Conservation (phyloP, 192 early-diverging fungal species). For the Chytriomyces sp. region DNA sequence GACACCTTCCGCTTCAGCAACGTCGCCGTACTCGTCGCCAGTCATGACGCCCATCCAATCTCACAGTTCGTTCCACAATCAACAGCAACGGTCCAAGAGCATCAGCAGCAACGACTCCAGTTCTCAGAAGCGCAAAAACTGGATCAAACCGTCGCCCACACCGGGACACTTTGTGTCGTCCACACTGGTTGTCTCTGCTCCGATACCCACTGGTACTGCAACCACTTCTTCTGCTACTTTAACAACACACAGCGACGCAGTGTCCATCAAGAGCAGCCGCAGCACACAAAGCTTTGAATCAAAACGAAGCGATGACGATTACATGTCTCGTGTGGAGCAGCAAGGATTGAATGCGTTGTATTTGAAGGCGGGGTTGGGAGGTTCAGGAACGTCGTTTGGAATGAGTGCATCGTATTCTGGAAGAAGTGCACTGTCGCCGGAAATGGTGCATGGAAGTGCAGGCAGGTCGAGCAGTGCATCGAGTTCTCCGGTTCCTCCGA, state of each 20-base stretch:
- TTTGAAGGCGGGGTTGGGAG: background rate
- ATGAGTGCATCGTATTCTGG: background rate
- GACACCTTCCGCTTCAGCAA: background rate
- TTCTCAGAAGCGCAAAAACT: background rate
- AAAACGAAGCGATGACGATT: background rate
- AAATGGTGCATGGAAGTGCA: background rate
- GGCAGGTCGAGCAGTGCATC: background rate
- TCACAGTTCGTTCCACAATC: background rate
- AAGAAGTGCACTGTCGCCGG: background rate
- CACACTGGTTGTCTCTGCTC: background rate
- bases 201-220: background rate
- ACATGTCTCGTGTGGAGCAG: background rate
- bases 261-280: background rate
- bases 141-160: background rate
- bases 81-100: background rate
- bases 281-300: constrained; percentile 1
- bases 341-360: background rate
- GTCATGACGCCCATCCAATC: background rate
- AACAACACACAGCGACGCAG: background rate
- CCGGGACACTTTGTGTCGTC: background rate
- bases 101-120: too few species aligned
- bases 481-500: background rate
- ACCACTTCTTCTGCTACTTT: background rate
- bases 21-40: background rate
- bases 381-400: background rate